Conservation (phyloP, 805 yeast species). For the Ogataea degrootiae region DNA sequence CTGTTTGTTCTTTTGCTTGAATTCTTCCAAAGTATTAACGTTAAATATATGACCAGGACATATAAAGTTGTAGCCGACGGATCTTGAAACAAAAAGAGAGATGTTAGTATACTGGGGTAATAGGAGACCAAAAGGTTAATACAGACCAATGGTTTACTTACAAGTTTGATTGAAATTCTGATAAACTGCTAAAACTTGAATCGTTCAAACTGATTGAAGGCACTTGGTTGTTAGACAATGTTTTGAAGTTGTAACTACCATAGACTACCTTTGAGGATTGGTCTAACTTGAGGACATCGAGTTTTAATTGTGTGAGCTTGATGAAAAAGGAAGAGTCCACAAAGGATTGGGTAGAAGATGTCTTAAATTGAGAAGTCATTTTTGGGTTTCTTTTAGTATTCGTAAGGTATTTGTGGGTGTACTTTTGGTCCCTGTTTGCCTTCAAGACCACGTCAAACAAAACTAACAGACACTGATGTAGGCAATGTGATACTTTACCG, state of each 20-base stretch:
- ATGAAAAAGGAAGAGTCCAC: slow-evolving; percentile 87
- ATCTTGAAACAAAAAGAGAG: slow-evolving; percentile 3
- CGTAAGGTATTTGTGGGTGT: no score
- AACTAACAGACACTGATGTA: no score
- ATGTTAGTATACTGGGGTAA: background rate
- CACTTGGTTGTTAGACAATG: slow-evolving; percentile 26
- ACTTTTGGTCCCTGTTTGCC: background rate
- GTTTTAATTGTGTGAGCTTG: slow-evolving; percentile 63
- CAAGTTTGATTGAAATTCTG: slow-evolving; percentile 10
- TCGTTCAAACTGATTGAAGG: slow-evolving; percentile 28
- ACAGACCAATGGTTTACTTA: slow-evolving; percentile 6
- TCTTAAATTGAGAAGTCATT: slow-evolving; percentile 25
- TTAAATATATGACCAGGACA: slow-evolving; percentile 42
- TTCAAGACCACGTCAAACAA: no score
- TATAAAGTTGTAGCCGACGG: slow-evolving; percentile 18
- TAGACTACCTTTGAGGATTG: slow-evolving; percentile 37
- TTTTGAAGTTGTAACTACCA: slow-evolving; percentile 34
- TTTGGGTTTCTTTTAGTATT: no score
- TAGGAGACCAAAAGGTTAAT: background rate
- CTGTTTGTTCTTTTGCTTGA: slow-evolving; percentile 64
- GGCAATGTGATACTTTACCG: no score
- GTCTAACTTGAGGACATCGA: slow-evolving; percentile 67
- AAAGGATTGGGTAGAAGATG: slow-evolving; percentile 59
- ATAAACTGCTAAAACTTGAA: slow-evolving; percentile 28
- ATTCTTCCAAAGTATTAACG: slow-evolving; percentile 82